phyloP scores from a whole-genome alignment of 257 asterid species.

The Nicotiana undulata region DNA sequence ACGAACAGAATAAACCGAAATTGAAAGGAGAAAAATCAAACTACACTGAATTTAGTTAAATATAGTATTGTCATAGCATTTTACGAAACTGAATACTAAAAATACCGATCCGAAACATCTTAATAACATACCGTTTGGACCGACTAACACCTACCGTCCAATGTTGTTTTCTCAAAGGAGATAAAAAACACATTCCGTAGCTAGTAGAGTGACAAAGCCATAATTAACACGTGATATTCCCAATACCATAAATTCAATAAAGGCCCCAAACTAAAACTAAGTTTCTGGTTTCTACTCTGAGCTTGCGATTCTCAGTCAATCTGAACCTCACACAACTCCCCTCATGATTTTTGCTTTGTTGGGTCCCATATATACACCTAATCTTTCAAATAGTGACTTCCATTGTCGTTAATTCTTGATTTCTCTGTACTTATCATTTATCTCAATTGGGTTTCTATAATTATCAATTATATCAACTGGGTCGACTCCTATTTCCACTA shows the following conservation, averaged over 20 bases:
- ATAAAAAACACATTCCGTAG: too few species aligned
- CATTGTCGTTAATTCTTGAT: slow-evolving; percentile 8
- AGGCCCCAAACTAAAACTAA: neutral
- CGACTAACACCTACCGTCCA: too few species aligned
- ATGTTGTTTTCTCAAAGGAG: neutral
- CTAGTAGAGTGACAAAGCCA: neutral
- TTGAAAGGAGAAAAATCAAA: too few species aligned
- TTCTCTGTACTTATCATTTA: neutral
- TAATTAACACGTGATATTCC: slow-evolving; percentile 5
- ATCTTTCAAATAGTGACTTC: slow-evolving; percentile 13
- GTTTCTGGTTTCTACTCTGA: slow-evolving; percentile 5
- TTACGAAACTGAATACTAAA: too few species aligned
- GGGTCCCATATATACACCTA: slow-evolving; percentile 14
- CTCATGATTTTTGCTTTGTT: neutral
- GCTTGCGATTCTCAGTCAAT: slow-evolving; percentile 4
- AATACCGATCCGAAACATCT: too few species aligned
- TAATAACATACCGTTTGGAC: too few species aligned
- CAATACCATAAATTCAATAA: neutral
- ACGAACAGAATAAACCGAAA: too few species aligned
- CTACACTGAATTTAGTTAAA: too few species aligned
- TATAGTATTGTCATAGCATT: too few species aligned
- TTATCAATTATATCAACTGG: slow-evolving; percentile 13
- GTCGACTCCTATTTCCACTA: slow-evolving; percentile 3
- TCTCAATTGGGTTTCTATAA: slow-evolving; percentile 8
- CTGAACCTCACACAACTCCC: slow-evolving; percentile 19